Base-by-base conservation (phyloP, 768 basidiomycete species). In the Rhizopogon sp. region DNA sequence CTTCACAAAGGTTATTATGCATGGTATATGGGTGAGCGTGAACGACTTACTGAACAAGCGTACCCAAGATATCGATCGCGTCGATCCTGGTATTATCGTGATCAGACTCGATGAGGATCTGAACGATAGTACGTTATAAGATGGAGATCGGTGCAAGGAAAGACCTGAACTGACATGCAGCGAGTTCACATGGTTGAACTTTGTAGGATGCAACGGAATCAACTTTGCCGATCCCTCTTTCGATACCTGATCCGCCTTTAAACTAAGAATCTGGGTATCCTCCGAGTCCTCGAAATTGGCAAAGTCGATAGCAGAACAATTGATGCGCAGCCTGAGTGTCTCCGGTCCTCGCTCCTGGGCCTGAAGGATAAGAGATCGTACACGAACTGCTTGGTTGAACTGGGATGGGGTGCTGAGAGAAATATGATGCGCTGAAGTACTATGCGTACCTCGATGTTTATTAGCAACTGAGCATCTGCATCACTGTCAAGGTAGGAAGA, bases 31-130 rank as follows among this genome's bases (percentile, higher is more conserved):
- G 37, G 62, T 0, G 54, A 22, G 40, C 25, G 6, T 8, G 39
- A 41, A 22, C 0, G 16, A 75, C 83, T 52, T 60, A 88, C 85
- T 80, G 80, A 16, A 79, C 73, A 6, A 81, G 73, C 14, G 77
- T 62, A 10, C 89, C 88, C 20, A 84, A 72, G 11, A 89, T 65
- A 62, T 90, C 88, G 44, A 90, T 70, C 28, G 70, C 77, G 62
- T 90, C 84, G 56, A 90, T 83, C 17, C 84, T 74, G 4, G 88
- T 87, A 62, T 79, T 74, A 5, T 89, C 85, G 39, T 88, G 83
- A 58, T 88, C 88, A 6, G 81, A 81, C 37, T 71, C 75, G 40
- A 90, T 79, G 61, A 90, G 90, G 40, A 90, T 78, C 86, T 89
- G 56, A 11, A 2, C 37, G 41, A 11, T 25, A 25, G 25, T 7